Base-by-base conservation (phyloP, 352 stramenopile genomes). In the Phytophthora litchii region DNA sequence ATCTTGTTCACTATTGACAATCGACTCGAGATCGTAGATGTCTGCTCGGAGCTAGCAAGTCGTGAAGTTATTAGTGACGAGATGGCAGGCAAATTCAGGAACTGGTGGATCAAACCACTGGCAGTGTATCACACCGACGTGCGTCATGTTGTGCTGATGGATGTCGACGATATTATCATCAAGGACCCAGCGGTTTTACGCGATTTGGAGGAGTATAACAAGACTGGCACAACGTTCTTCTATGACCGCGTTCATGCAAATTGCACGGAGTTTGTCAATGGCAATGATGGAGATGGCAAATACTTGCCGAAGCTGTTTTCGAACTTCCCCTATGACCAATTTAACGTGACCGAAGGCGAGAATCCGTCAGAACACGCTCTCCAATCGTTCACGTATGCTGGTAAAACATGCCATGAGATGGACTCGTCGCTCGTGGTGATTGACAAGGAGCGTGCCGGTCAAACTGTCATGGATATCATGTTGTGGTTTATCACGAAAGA, bases 391-490 rank as follows among this genome's bases (percentile, higher is more conserved):
- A 64, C 74, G 4, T 86, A 74, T 35, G 49, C 44, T 0, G 61
- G 67, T 0, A 23, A 66, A 36, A 88, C 72, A 1, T 80, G 70
- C 36, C 78, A 89, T 21, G 78, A 91, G 51, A 74, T 84, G 60
- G 81, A 89, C 45, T 89, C 76, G 14, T 89, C 76, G 8, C 73
- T 91, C 19, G 67, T 91, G 4, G 37, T 75, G 1, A 61, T 91
- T 23, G 74, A 91, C 51, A 91, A 91, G 57, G 40, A 62, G 10
- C 72, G 70, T 8, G 61, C 58, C 1, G 66, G 56, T 3, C 68
- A 75, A 23, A 68, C 67, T 0, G 56, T 65, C n/a, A 62, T 85
- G 48, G 70, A 86, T 2, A 63, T 89, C 21, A 70, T 91, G 23
- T 76, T 77, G 67, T 82, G 74, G 56, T 67, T 91, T 35, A 81